Evolutionary conservation across 2,329 filamentous ascomycete species (phyloP), one percentile per base, ranked within the genome.

Genomic region (Keithomyces neogunnii): DNA sequence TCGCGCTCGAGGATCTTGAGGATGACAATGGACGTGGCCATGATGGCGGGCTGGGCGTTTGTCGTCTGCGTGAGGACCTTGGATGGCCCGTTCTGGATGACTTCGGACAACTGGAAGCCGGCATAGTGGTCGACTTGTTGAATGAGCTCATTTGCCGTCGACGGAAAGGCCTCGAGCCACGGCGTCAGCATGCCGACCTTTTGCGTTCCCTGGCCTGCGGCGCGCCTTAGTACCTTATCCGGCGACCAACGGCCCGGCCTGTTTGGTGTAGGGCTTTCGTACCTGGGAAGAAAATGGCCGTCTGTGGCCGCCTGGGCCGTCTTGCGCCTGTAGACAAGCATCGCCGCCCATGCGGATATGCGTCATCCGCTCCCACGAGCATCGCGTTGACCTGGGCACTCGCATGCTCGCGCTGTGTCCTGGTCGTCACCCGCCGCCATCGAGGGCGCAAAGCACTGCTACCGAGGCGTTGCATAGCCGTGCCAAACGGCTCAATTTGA

Each of bases 11-110:
- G 77, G 54, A 96, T 84, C 51, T 88, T 85, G 50, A 96, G 77
- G 63, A 96, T 95, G 53, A 96, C 79, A 63, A 96, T 84, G 31
- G 89, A 95, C 3, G 89, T 93, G 11, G 90, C 89, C 89, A 97
- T 95, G 68, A 96, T 96, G 60, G 92, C 91, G 1, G 92, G 92
- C 68, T 97, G 92, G 3, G 92, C 88, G 65, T 95, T 91, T 57
- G 87, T 82, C 4, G 92, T 96, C 52, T 82, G 80, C 40, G 88
- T 95, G 51, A 97, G 81, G 48, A 77, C 71, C 51, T 81, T 82
- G 59, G 87, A 88, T 1, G 92, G 88, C 0, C 92, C 91, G 31
- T 88, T 75, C 53, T 85, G 82, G 59, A 96, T 96, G 53, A 92
- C 77, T 30, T 77, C 75, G 39, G 88, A 90, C 52, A 97, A 78